A percentile compares a stretch with the other conserved stretches of the same genome.
These are phyloP conservation scores for Zygosaccharomyces bailii DNA, from an alignment of 805 yeast genomes.

Conservation along the genomic window DNA sequence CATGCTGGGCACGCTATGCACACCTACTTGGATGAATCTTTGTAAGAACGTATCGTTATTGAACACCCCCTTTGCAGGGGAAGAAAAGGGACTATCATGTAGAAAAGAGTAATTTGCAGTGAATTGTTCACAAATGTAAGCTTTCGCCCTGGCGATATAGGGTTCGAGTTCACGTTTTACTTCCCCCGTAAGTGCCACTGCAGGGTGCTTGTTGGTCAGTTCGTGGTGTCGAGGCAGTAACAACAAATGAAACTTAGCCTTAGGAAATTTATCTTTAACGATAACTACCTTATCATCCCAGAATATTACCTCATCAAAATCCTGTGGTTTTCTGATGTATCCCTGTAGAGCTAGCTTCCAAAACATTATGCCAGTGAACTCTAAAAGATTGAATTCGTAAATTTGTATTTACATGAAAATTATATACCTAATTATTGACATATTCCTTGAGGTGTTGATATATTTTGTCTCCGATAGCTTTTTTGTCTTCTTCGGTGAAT, in stretches of 20 bases:
- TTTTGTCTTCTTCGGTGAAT: conserved; percentile 42
- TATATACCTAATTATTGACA: conserved; percentile 2
- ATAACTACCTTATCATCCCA: conserved; percentile 53
- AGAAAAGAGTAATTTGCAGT: conserved; percentile 11
- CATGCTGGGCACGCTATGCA: conserved; percentile 71
- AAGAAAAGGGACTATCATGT: conserved; percentile 14
- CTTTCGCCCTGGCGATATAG: conserved; percentile 25
- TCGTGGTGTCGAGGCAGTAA: conserved; percentile 51
- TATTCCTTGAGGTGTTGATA: conserved; percentile 20
- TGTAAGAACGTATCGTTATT: conserved; percentile 22
- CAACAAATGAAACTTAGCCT: conserved; percentile 56
- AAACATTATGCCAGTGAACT: conserved; percentile 37
- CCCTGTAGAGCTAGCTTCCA: conserved; percentile 46
- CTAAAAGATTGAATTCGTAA: neutral
- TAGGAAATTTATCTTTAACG: conserved; percentile 60
- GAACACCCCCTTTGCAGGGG: conserved; percentile 17
- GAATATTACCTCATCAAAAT: conserved; percentile 40
- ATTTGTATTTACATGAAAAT: conserved; percentile 16
- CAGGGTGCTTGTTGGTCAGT: conserved; percentile 49
- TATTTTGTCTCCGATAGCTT: conserved; percentile 41
- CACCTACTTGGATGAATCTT: conserved; percentile 48
- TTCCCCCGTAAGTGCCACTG: conserved; percentile 40
- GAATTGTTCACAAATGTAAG: conserved; percentile 33
- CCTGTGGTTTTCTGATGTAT: conserved; percentile 49
- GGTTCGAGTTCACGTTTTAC: conserved; percentile 40